Conservation (phyloP, 768 basidiomycete genomes). For the Mycena filopes region DNA sequence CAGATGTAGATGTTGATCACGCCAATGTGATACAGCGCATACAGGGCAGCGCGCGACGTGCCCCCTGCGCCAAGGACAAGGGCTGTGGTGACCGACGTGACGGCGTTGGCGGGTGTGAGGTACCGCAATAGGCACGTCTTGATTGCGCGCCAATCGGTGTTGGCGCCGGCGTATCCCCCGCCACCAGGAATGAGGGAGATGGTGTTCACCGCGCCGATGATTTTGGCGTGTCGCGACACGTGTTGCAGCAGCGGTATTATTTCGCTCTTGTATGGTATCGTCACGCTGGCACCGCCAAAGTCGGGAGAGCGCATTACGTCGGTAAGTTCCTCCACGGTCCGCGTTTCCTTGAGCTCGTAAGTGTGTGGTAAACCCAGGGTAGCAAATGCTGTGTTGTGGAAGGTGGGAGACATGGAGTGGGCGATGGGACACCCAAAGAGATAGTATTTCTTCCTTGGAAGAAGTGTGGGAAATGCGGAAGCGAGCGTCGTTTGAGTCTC, state of each 20-base stretch:
- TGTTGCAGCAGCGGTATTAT: slow-evolving; percentile 74
- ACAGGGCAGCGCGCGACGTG: slow-evolving; percentile 82
- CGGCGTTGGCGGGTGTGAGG: slow-evolving; percentile 44
- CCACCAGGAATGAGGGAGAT: slow-evolving; percentile 59
- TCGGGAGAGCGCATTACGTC: slow-evolving; percentile 56
- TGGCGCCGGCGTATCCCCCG: slow-evolving; percentile 70
- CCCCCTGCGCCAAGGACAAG: slow-evolving; percentile 86
- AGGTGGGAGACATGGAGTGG: slow-evolving; percentile 76
- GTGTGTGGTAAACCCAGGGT: slow-evolving; percentile 73
- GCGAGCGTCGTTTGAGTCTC: slow-evolving; percentile 74
- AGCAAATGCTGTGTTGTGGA: slow-evolving; percentile 80
- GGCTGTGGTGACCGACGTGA: slow-evolving; percentile 50
- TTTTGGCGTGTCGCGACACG: slow-evolving; percentile 69
- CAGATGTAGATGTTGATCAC: slow-evolving; percentile 71
- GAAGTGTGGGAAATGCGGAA: slow-evolving; percentile 61
- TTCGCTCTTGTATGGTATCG: slow-evolving; percentile 82
- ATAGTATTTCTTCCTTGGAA: slow-evolving; percentile 69
- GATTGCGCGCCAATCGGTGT: slow-evolving; percentile 86
- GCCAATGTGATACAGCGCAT: slow-evolving; percentile 73
- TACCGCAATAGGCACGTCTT: slow-evolving; percentile 54
- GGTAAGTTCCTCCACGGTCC: slow-evolving; percentile 57
- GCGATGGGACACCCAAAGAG: slow-evolving; percentile 78
- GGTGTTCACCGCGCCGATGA: slow-evolving; percentile 86
- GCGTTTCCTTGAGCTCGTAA: slow-evolving; percentile 70
- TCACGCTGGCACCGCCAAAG: slow-evolving; percentile 87